Evolutionary conservation across 768 basidiomycete genomes (phyloP).

Genomic region (Calocybe cyanea): DNA sequence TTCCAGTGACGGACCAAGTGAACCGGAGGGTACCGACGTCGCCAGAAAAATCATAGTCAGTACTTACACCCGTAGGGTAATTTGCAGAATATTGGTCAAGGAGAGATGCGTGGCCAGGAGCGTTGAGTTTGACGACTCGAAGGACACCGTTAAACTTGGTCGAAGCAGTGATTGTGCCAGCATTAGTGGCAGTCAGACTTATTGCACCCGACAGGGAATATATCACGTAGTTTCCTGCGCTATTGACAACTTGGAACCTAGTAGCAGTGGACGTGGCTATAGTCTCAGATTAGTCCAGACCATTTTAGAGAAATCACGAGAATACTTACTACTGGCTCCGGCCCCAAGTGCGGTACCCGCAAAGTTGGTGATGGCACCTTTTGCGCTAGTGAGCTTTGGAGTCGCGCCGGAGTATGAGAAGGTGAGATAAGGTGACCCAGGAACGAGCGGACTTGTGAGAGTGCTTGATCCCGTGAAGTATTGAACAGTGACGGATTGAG

Average conservation of each 20-base stretch:
- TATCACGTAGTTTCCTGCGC: slow-evolving; percentile 27
- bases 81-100: slow-evolving; percentile 27
- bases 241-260: slow-evolving; percentile 25
- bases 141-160: slow-evolving; percentile 25
- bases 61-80: slow-evolving; percentile 25
- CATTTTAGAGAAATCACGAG: background rate
- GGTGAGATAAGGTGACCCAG: slow-evolving; percentile 31
- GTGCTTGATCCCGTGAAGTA: slow-evolving; percentile 28
- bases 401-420: slow-evolving; percentile 28
- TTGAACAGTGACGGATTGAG: slow-evolving; percentile 31
- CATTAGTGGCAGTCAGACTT: slow-evolving; percentile 21
- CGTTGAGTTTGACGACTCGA: slow-evolving; percentile 25
- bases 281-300: background rate
- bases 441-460: slow-evolving; percentile 28
- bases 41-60: slow-evolving; percentile 27
- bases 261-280: slow-evolving; percentile 23
- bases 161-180: slow-evolving; percentile 20
- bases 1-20: slow-evolving; percentile 28
- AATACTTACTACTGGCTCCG: slow-evolving; percentile 17
- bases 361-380: slow-evolving; percentile 27
- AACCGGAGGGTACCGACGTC: slow-evolving; percentile 27
- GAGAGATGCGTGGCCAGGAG: slow-evolving; percentile 21
- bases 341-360: slow-evolving; percentile 20
- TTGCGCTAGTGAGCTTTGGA: slow-evolving; percentile 24
- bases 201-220: slow-evolving; percentile 29